Evolutionary conservation across 148 eudicot genomes (phyloP), one percentile per base, ranked within the genome.

Genomic region (Gaultheria prostrata): DNA sequence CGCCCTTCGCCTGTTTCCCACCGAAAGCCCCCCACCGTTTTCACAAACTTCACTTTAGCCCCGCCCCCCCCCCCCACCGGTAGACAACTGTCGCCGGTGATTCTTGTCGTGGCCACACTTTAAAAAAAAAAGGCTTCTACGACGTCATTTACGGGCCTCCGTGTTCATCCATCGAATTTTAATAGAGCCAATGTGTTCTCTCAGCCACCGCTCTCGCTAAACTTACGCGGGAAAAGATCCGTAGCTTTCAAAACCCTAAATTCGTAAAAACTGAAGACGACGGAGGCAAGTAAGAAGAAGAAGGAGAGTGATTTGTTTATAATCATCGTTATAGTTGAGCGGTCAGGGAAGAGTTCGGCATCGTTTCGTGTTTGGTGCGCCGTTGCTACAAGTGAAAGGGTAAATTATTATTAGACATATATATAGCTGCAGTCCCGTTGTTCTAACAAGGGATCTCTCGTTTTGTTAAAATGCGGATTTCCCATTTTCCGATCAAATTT

Each of bases 321-420:
- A 30, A 75, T 85, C 24, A 73, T 24, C 46, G 82, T 86, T 51
- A 84, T 69, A 79, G 21, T 8, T 32, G 86, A 82, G 76, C 79
- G 74, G 5, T 78, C 35, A 20, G 61, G 78, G 24, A 83, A 81
- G 80, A 73, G 61, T 74, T 82, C 85, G 21, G 82, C 85, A 30
- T 87, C 94, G 65, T 85, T 92, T 76, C 84, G 85, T 76, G 92
- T 95, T 45, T 89, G 93, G 1, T 95, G 98, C 65, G 43, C 43
- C 43, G 91, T 93, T 14, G 90, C 95, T 48, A 33, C 91, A 0
- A 71, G 73, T 82, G 94, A 94, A 76, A 89, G 89, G 90, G 97
- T 91, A 87, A 76, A 63, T 81, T 50, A 63, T 81, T 50, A 35
- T 2, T n/a, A 21, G 67, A 3, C 43, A 2, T 50, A n/a, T n/a